Evolutionary conservation across 2,329 filamentous ascomycete species (phyloP).

Genomic region (Penicillium sp.): DNA sequence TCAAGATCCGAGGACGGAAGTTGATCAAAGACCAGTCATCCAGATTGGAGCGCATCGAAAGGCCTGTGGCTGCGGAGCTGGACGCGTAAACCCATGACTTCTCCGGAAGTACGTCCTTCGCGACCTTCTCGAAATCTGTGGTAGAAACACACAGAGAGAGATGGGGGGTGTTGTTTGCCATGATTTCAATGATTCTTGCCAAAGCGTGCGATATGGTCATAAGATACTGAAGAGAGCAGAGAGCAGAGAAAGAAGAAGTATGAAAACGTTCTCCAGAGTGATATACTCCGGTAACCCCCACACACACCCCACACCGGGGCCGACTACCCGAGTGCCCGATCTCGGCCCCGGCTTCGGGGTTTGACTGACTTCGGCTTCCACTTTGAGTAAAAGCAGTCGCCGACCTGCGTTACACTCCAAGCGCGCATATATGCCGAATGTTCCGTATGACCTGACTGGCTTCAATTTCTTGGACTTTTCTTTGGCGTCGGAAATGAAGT

Average conservation of each 20-base stretch:
- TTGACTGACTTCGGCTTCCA: not conserved
- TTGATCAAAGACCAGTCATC: conserved; percentile 22
- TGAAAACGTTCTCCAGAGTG: not conserved
- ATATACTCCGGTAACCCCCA: not conserved
- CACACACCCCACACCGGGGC: not conserved
- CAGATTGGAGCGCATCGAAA: conserved; percentile 16
- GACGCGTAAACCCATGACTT: conserved; percentile 23
- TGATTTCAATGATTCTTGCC: not conserved
- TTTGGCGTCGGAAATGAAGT: not conserved
- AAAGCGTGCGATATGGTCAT: not conserved
- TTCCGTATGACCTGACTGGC: not conserved
- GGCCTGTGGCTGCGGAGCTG: conserved; percentile 18
- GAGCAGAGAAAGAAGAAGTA: not conserved
- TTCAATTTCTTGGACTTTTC: not conserved
- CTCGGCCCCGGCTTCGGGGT: not conserved
- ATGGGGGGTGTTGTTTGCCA: conserved; percentile 9
- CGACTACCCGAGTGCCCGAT: not conserved
- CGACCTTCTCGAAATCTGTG: conserved; percentile 16
- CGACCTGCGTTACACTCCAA: not conserved
- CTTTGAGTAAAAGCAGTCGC: not conserved
- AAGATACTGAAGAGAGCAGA: not conserved
- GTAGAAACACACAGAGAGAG: conserved; percentile 11
- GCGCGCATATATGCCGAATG: not conserved
- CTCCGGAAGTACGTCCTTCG: conserved; percentile 14
- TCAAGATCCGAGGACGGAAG: conserved; percentile 20